Conservation (phyloP, 495 filamentous ascomycete genomes). For the Staphylotrichum longicolle region DNA sequence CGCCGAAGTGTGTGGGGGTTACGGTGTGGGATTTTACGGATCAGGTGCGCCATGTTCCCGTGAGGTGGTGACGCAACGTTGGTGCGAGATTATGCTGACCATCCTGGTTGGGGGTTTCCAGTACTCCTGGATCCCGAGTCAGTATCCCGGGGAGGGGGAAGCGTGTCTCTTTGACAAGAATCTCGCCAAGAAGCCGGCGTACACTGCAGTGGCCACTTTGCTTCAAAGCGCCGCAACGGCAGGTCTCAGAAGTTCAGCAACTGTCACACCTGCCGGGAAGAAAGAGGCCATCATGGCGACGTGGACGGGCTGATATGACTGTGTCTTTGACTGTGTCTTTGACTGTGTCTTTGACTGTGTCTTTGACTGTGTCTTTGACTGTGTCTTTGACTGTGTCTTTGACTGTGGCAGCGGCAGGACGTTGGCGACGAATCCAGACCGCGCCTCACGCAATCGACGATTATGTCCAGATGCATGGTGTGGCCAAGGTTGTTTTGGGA, state of each 20-base stretch:
- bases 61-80: neutral
- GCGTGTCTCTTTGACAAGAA: constrained; percentile 52
- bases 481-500: too few species aligned
- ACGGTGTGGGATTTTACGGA: constrained; percentile 61
- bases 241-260: neutral
- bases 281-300: too few species aligned
- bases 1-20: constrained; percentile 53
- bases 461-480: too few species aligned
- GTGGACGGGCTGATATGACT: too few species aligned
- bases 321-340: too few species aligned
- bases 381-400: too few species aligned
- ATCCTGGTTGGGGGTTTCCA: neutral
- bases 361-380: too few species aligned
- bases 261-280: too few species aligned
- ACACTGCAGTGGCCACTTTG: constrained; percentile 32
- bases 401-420: too few species aligned
- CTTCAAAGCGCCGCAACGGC: constrained; percentile 13
- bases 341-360: too few species aligned
- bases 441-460: too few species aligned
- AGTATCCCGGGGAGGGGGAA: constrained; percentile 51
- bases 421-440: too few species aligned
- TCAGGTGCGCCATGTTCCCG: constrained; percentile 25
- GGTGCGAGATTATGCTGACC: neutral
- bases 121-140: constrained; percentile 49
- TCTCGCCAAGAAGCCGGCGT: constrained; percentile 51